These are phyloP conservation scores for Torrubiella hemipterigena DNA, from an alignment of 2,329 filamentous ascomycete species.

Conservation along the genomic window DNA sequence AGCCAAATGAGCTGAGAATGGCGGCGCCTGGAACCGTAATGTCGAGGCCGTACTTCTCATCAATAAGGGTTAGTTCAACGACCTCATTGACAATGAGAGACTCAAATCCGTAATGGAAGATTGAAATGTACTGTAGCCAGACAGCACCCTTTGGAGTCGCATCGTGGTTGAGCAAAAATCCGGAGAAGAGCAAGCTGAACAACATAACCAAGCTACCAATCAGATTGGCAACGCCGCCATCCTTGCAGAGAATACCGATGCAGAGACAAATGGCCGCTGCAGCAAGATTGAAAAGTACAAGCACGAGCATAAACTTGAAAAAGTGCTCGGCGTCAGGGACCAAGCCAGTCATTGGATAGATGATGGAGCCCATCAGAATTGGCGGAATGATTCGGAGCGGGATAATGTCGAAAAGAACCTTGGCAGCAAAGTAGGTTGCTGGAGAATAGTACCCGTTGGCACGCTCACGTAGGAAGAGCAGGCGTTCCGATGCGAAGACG, in stretches of 20 bases:
- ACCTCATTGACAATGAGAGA: constrained; percentile 96
- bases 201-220: constrained; percentile 95
- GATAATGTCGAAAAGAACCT: constrained; percentile 96
- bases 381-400: constrained; percentile 90
- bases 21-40: constrained; percentile 92
- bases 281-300: constrained; percentile 92
- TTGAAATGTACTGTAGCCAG: constrained; percentile 88
- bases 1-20: constrained; percentile 90
- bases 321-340: constrained; percentile 75
- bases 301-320: constrained; percentile 78
- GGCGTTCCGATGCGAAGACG: constrained; percentile 81
- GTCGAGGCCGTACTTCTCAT: constrained; percentile 91
- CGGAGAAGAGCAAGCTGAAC: constrained; percentile 89
- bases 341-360: constrained; percentile 96
- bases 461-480: constrained; percentile 84
- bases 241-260: constrained; percentile 90
- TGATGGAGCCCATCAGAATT: constrained; percentile 86
- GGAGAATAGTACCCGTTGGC: constrained; percentile 96
- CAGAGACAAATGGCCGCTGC: constrained; percentile 90
- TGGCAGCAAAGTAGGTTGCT: constrained; percentile 85
- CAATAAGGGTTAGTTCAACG: constrained; percentile 73
- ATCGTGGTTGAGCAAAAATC: constrained; percentile 86
- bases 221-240: constrained; percentile 81
- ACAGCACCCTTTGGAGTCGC: constrained; percentile 74
- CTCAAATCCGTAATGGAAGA: constrained; percentile 98